Conservation (phyloP, 768 basidiomycete genomes). For the Sporobolomyces phaffii region DNA sequence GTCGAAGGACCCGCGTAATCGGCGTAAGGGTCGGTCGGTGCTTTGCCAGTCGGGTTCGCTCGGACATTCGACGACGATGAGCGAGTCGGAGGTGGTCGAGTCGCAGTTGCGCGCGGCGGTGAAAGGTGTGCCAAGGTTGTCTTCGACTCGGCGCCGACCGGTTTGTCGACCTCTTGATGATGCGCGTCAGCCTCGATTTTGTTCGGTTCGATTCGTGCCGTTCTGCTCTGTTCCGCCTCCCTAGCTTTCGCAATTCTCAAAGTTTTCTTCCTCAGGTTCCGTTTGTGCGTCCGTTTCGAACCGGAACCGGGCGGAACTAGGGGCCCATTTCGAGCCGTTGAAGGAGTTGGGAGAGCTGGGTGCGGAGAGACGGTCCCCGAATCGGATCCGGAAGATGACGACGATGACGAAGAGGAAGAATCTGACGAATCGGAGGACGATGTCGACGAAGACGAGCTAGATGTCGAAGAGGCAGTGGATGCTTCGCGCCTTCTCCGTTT, state of each 20-base stretch:
- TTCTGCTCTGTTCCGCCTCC: background rate
- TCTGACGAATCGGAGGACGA: background rate
- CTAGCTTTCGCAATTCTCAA: constrained; percentile 1
- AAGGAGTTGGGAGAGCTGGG: background rate
- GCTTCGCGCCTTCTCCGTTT: background rate
- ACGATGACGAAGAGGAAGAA: constrained; percentile 6
- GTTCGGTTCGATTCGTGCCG: background rate
- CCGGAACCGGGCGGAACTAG: constrained; percentile 21
- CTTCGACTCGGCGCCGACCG: background rate
- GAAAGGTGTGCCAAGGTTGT: no score
- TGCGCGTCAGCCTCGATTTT: background rate
- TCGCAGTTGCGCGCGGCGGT: no score
- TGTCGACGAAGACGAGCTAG: background rate
- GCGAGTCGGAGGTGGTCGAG: no score
- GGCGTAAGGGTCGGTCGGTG: background rate
- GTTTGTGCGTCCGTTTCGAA: background rate
- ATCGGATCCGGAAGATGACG: background rate
- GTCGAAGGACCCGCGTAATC: background rate
- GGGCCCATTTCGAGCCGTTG: background rate
- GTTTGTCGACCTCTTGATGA: background rate
- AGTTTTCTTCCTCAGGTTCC: constrained; percentile 25
- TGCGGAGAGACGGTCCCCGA: background rate
- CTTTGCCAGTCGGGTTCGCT: background rate
- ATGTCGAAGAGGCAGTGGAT: background rate
- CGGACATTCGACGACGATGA: no score